These are phyloP conservation scores for Elaphomyces granulatus DNA, from an alignment of 495 filamentous ascomycete genomes.

Conservation along the genomic window DNA sequence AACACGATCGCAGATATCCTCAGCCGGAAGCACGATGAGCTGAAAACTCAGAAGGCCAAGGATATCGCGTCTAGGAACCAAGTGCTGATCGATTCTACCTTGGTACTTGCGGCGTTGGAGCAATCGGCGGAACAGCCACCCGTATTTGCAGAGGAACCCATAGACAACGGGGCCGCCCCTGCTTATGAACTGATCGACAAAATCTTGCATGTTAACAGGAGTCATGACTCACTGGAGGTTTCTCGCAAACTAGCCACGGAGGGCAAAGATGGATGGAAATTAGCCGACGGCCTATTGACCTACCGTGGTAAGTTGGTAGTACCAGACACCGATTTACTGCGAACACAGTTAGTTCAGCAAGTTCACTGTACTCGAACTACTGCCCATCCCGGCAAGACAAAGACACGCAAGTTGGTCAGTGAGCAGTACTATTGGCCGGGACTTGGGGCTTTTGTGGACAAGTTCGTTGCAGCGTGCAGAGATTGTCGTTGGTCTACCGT, in stretches of 20 bases:
- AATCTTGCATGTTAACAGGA: background rate
- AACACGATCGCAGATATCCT: slow-evolving; percentile 10
- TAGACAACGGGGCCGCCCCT: no score
- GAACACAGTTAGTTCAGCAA: background rate
- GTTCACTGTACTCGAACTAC: background rate
- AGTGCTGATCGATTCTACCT: no score
- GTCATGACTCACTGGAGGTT: background rate
- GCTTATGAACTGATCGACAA: no score
- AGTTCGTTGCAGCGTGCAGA: background rate
- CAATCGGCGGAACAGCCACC: no score
- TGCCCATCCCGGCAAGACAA: background rate
- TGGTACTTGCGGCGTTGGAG: no score
- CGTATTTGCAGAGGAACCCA: no score
- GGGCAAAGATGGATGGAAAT: background rate
- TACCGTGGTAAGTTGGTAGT: background rate
- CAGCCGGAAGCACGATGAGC: no score
- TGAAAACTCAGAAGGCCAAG: no score
- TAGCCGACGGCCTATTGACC: background rate
- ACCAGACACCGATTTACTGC: background rate
- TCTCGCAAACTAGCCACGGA: background rate
- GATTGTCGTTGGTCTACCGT: background rate
- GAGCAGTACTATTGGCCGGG: background rate
- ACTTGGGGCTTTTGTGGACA: background rate
- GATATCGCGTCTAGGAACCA: no score
- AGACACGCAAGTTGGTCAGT: background rate